A percentile compares a stretch with the other conserved stretches of the same genome.
phyloP scores from a whole-genome alignment of 176 grass and related monocot species.

The Zoysia pacifica region DNA sequence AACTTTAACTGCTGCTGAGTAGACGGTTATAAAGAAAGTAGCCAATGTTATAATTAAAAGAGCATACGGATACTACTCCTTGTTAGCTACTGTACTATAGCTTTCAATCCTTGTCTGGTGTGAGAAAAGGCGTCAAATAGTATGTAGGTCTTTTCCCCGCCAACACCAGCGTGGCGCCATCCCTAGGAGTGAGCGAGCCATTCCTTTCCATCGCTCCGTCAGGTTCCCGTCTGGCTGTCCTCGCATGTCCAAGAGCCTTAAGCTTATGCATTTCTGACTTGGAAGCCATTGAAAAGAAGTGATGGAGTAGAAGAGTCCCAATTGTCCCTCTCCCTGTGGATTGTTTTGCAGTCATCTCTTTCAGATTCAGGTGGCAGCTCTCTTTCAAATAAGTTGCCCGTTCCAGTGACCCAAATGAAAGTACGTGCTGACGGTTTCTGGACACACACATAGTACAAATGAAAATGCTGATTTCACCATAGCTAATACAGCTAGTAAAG shows the following conservation, averaged over 20 bases:
- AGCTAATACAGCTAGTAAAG: background rate
- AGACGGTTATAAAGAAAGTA: too few species aligned
- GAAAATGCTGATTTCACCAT: background rate
- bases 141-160: background rate
- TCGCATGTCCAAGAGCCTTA: too few species aligned
- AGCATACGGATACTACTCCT: background rate
- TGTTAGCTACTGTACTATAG: background rate
- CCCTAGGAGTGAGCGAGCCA: slow-evolving; percentile 20
- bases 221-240: slow-evolving; percentile 9
- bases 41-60: too few species aligned
- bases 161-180: background rate
- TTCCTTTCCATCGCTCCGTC: slow-evolving; percentile 27
- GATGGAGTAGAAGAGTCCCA: background rate
- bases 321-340: background rate
- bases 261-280: background rate
- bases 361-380: slow-evolving; percentile 1
- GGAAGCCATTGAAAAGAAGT: slow-evolving; percentile 3
- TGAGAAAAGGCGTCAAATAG: background rate
- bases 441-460: background rate
- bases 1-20: too few species aligned
- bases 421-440: background rate
- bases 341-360: slow-evolving; percentile 15
- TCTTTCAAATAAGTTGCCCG: slow-evolving; percentile 9
- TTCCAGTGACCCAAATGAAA: background rate
- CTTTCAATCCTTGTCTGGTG: background rate